Evolutionary conservation across 2,329 filamentous ascomycete species (phyloP), one percentile per base, ranked within the genome.

Genomic region (Talaromyces sp.): DNA sequence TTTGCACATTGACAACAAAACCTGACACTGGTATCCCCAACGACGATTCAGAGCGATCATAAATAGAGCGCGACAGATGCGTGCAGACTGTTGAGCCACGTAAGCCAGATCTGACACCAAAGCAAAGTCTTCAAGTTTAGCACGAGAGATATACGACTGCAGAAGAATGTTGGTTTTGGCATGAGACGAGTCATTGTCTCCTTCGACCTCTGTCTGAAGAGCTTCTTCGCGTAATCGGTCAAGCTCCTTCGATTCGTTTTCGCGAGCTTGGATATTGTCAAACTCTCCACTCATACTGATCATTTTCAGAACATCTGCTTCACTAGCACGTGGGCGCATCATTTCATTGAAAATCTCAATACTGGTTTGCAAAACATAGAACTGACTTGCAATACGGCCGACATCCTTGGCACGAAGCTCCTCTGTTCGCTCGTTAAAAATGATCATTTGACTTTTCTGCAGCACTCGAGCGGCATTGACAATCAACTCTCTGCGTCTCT

Each of bases 281-380:
- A 99, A 99, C 76, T 99, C 95, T 69, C 93, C 93, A 75, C 93
- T 97, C 90, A 95, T 93, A 70, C 92, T 93, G 73, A 99, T 93
- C 93, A 99, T 98, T 73, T 90, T 91, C 62, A 99, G 82, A 56
- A 97, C 89, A 73, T 99, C 95, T 6, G 93, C 93, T 78, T 99
- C 95, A 0, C 90, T 92, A 10, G 92, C 89, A 31, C 88, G 86
- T 1, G 92, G 89, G 61, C 86, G 85, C 95, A 99, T 98, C 89
- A 95, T 90, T 5, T 87, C 87, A 77, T 98, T 99, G 86, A 99
- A 99, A 49, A 98, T 91, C 75, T 98, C 90, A 68, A 99, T 90
- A 76, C 92, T 97, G 14, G 90, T 90, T 73, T 99, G 93, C 57
- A 96, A 84, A 58, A 99, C 94, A 73, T 99, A 99, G 74, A 90